These are phyloP conservation scores for Trifolium pratense DNA, from an alignment of 306 rosid genomes.

Conservation along the genomic window DNA sequence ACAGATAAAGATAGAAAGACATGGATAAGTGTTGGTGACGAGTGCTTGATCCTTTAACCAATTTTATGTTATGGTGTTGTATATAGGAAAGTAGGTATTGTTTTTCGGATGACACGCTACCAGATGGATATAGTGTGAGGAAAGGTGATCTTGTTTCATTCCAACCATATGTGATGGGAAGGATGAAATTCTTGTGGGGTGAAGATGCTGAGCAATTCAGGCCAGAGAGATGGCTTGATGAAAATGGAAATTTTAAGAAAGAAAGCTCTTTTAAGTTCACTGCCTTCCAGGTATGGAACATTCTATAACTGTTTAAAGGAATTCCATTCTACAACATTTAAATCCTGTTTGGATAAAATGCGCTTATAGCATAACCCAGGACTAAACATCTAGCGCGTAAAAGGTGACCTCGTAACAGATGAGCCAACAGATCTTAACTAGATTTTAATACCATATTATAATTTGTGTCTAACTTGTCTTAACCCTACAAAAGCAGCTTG, in stretches of 20 bases:
- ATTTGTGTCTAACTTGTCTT: too few species aligned
- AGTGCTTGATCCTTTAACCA: conserved; percentile 27
- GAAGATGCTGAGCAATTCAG: conserved; percentile 67
- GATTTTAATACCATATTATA: too few species aligned
- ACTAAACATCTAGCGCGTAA: too few species aligned
- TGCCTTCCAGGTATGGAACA: conserved; percentile 56
- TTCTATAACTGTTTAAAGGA: not conserved
- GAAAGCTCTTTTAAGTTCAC: conserved; percentile 68
- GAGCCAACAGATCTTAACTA: too few species aligned
- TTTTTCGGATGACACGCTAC: conserved; percentile 58
- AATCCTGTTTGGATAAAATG: too few species aligned
- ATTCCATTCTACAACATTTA: too few species aligned
- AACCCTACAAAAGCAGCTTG: too few species aligned
- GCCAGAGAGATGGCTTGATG: conserved; percentile 69
- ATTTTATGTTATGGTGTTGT: not conserved
- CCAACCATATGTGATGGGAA: conserved; percentile 68
- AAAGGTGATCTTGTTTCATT: conserved; percentile 58
- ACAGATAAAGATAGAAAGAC: not conserved
- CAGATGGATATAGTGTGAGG: conserved; percentile 63
- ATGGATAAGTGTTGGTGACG: too few species aligned
- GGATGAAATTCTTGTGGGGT: conserved; percentile 76
- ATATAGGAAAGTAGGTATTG: conserved; percentile 57
- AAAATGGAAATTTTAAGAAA: conserved; percentile 51
- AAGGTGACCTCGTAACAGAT: too few species aligned
- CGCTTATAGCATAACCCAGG: too few species aligned